Evolutionary conservation across 257 asterid genomes (phyloP), one percentile per base, ranked within the genome.

Genomic region (Nicotiana obtusifolia): DNA sequence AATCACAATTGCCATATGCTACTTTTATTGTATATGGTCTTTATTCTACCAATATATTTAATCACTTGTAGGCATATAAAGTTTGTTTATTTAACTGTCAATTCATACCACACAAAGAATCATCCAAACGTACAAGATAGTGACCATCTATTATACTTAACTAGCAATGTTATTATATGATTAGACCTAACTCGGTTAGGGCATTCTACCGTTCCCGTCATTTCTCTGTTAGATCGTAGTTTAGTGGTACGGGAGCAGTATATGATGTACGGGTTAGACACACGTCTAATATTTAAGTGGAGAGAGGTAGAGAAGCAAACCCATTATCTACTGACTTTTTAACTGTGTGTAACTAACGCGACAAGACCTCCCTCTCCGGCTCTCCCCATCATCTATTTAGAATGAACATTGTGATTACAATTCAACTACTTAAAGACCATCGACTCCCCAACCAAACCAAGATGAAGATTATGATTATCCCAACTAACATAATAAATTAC

Each of bases 391-490:
- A 69, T 41, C 47, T 5, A 69, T 5, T 35, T n/a, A 37, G 33
- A 37, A 41, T 69, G 35, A 69, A 41, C 35, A 71, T 20, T 69
- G 15, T 20, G 78, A 20, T 41, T 69, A 69, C 35, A 41, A 69
- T 41, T 69, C 35, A 16, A 47, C 79, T 73, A 47, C 61, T 47
- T 73, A 47, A 73, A 73, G 41, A n/a, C 5, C 20, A 73, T 73
- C 24, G 22, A 73, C 26, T 73, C 41, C 41, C 79, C 61, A 73
- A 24, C 79, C 61, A 73, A 44, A 71, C 79, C 52, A 73, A 73
- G 22, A 73, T 22, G 79, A 47, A 47, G 60, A 73, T 7, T 22
- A 47, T 73, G 79, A 47, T 73, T 73, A 73, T 73, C 61, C 22
- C 61, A 73, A 47, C 79, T 22, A 73, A 47, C 79, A 47, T 47